Conservation (phyloP, 805 yeast genomes). For the Grigorovia yakushimaensis region DNA sequence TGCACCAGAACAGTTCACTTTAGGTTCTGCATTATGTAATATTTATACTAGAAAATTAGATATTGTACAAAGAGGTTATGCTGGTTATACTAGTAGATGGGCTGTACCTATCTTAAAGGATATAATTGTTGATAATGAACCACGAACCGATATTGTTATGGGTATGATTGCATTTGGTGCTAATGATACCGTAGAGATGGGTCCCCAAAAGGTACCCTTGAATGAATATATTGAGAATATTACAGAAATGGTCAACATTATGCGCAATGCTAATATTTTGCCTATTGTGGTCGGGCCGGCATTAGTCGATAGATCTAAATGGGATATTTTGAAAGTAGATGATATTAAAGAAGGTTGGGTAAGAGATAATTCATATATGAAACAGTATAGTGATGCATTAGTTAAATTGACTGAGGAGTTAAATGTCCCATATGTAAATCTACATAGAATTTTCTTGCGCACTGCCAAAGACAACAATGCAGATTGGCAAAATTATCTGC, state of each 20-base stretch:
- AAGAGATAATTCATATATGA: conserved; percentile 38
- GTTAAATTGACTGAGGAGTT: conserved; percentile 35
- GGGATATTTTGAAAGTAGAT: conserved; percentile 29
- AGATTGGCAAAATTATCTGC: conserved; percentile 33
- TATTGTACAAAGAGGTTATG: conserved; percentile 61
- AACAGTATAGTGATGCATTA: conserved; percentile 43
- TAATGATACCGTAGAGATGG: conserved; percentile 52
- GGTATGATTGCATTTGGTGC: conserved; percentile 70
- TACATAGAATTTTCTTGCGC: conserved; percentile 36
- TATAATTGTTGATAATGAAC: conserved; percentile 40
- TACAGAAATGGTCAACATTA: conserved; percentile 32
- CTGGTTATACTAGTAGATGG: conserved; percentile 67
- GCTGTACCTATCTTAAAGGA: conserved; percentile 42
- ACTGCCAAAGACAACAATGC: conserved; percentile 34
- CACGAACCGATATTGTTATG: conserved; percentile 31
- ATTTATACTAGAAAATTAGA: conserved; percentile 56
- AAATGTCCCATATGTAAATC: conserved; percentile 49
- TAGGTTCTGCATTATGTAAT: conserved; percentile 42
- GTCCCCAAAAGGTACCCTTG: conserved; percentile 42
- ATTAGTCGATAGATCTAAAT: conserved; percentile 37
- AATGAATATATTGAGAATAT: conserved; percentile 42
- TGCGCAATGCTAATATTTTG: conserved; percentile 35
- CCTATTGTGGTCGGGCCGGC: conserved; percentile 58
- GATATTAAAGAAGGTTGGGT: conserved; percentile 32
- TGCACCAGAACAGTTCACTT: conserved; percentile 35